Evolutionary conservation across 2,329 filamentous ascomycete species (phyloP).

Genomic region (Penicillium sp.): DNA sequence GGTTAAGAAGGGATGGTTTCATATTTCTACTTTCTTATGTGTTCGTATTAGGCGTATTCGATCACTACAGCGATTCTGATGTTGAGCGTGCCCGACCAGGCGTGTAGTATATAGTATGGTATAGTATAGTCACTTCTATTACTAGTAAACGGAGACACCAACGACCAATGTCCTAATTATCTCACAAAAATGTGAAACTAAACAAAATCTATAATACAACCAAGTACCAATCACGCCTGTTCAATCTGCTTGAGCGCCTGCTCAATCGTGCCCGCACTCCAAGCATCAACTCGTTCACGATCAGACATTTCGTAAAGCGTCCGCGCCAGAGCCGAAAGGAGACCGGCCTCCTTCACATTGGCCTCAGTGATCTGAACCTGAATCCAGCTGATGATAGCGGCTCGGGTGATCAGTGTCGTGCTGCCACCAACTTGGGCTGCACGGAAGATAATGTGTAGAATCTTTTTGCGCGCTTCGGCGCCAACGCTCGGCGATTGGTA

Average conservation of each 20-base stretch:
- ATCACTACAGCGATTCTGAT: no score
- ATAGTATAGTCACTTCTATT: no score
- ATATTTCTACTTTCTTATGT: no score
- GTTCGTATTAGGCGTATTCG: no score
- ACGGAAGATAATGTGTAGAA: slow-evolving; percentile 66
- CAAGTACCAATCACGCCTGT: slow-evolving; percentile 3
- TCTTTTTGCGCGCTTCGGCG: slow-evolving; percentile 62
- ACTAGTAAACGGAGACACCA: no score
- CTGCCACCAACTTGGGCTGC: slow-evolving; percentile 72
- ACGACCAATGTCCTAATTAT: no score
- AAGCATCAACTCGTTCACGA: slow-evolving; percentile 64
- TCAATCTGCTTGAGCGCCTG: slow-evolving; percentile 28
- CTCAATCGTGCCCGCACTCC: slow-evolving; percentile 62
- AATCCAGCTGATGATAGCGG: slow-evolving; percentile 76
- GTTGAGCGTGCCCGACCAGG: no score
- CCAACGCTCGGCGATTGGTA: slow-evolving; percentile 70
- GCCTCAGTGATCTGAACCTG: slow-evolving; percentile 61
- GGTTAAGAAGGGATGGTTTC: no score
- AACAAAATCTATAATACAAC: slow-evolving; percentile 7
- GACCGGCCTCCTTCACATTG: slow-evolving; percentile 45
- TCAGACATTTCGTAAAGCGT: slow-evolving; percentile 70
- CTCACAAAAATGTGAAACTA: neutral
- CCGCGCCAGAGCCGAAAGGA: slow-evolving; percentile 60
- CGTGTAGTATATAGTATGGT: no score
- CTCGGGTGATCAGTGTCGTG: slow-evolving; percentile 78